These are phyloP conservation scores for Podospora pseudoanserina DNA, from an alignment of 495 filamentous ascomycete genomes.

Conservation along the genomic window DNA sequence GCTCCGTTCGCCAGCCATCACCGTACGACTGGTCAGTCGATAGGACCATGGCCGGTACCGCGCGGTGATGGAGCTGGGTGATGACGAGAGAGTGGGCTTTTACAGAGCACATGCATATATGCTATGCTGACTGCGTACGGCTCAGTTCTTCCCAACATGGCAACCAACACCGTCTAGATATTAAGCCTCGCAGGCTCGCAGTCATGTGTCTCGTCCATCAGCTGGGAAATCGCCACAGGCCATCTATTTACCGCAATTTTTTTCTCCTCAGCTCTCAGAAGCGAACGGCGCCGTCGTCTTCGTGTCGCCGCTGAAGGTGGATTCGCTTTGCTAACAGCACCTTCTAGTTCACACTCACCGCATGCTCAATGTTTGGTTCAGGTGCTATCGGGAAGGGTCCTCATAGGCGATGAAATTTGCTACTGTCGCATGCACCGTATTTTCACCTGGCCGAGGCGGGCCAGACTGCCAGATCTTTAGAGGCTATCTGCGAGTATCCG, in stretches of 20 bases:
- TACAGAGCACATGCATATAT: slow-evolving; percentile 2
- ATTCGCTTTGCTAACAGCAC: slow-evolving; percentile 7
- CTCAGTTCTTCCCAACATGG: slow-evolving; percentile 9
- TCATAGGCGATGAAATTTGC: slow-evolving; percentile 25
- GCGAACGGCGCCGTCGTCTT: slow-evolving; percentile 5
- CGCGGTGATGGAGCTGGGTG: slow-evolving; percentile 3
- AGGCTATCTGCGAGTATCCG: background rate
- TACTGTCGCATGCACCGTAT: slow-evolving; percentile 26
- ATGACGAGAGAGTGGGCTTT: background rate
- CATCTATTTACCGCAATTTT: slow-evolving; percentile 16
- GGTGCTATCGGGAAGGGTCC: slow-evolving; percentile 16
- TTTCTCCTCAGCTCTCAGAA: slow-evolving; percentile 10
- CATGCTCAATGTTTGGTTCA: slow-evolving; percentile 12
- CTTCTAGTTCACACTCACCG: slow-evolving; percentile 4
- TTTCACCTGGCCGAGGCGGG: slow-evolving; percentile 11
- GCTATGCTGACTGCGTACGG: slow-evolving; percentile 1
- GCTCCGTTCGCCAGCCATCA: background rate
- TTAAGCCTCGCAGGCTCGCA: slow-evolving; percentile 16
- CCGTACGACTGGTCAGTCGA: background rate
- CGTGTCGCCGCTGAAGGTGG: slow-evolving; percentile 3
- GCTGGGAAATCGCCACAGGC: slow-evolving; percentile 25
- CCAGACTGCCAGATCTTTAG: slow-evolving; percentile 7
- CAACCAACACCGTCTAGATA: slow-evolving; percentile 19
- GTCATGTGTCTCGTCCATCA: slow-evolving; percentile 26
- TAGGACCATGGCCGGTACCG: slow-evolving; percentile 4